Evolutionary conservation across 1,139 yeast genomes (phyloP).

Genomic region (Arxiozyma bovina): DNA sequence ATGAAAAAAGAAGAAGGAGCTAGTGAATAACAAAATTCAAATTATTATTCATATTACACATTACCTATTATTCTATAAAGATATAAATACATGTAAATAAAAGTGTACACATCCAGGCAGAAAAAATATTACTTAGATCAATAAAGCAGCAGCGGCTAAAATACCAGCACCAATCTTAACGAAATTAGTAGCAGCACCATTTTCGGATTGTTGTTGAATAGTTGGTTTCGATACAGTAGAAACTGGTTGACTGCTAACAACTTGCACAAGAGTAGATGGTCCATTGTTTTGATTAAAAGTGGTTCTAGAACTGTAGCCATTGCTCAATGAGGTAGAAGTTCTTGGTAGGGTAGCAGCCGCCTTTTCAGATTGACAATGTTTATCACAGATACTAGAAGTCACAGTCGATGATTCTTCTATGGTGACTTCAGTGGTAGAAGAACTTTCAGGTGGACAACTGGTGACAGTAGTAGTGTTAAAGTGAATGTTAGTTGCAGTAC

Average conservation of each 20-base stretch:
- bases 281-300: not conserved
- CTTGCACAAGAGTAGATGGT: constrained; percentile 3
- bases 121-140: not conserved
- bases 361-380: constrained; percentile 9
- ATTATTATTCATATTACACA: too few relatives aligned
- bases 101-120: not conserved
- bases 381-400: constrained; percentile 10
- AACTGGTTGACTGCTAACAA: not conserved
- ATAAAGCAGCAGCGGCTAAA: constrained; percentile 5
- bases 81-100: not conserved
- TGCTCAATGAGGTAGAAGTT: not conserved
- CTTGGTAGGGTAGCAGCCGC: not conserved
- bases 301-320: not conserved
- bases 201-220: constrained; percentile 6
- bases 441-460: constrained; percentile 3
- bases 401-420: not conserved
- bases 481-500: constrained; percentile 3
- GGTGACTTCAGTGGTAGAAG: constrained; percentile 2
- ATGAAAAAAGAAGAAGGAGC: too few relatives aligned
- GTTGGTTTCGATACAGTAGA: not conserved
- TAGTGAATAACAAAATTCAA: not conserved
- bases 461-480: constrained; percentile 4
- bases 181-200: constrained; percentile 3
- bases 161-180: constrained; percentile 6
- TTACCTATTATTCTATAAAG: too few relatives aligned